phyloP scores from a whole-genome alignment of 192 early-diverging fungal species.

The Backusella circina region DNA sequence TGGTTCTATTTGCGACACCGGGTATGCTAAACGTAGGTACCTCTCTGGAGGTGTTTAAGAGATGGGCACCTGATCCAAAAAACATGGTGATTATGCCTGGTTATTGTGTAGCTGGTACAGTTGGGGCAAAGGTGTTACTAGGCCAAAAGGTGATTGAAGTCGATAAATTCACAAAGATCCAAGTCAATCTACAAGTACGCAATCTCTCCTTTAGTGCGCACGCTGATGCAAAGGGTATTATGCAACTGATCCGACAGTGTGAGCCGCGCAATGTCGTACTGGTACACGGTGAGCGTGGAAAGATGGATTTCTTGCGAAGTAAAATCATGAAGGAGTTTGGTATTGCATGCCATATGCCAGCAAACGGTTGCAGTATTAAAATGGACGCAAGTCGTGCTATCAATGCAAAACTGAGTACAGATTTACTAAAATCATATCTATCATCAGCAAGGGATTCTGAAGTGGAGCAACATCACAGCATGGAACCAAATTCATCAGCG shows the following conservation, averaged over 20 bases:
- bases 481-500: neutral
- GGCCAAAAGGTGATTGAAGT: conserved; percentile 85
- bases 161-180: conserved; percentile 68
- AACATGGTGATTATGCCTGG: conserved; percentile 99
- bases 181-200: conserved; percentile 89
- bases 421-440: conserved; percentile 42
- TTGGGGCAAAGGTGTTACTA: conserved; percentile 89
- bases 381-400: conserved; percentile 67
- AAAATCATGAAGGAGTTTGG: conserved; percentile 82
- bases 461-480: neutral
- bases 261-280: conserved; percentile 87
- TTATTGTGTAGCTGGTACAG: conserved; percentile 95
- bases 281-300: conserved; percentile 91
- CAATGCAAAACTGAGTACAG: conserved; percentile 51
- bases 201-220: conserved; percentile 97
- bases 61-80: conserved; percentile 88
- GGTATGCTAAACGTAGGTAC: conserved; percentile 98
- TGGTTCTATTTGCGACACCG: conserved; percentile 95
- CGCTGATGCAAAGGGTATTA: conserved; percentile 96
- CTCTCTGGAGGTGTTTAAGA: conserved; percentile 91
- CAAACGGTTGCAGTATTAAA: conserved; percentile 78
- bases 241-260: conserved; percentile 91
- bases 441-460: conserved; percentile 14
- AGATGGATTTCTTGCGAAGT: conserved; percentile 82
- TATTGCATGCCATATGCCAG: conserved; percentile 81